Percentiles rank a stretch among this genome's conserved stretches.
Conservation (phyloP, 108 stramenopile species). For the Conticribra guillardii region DNA sequence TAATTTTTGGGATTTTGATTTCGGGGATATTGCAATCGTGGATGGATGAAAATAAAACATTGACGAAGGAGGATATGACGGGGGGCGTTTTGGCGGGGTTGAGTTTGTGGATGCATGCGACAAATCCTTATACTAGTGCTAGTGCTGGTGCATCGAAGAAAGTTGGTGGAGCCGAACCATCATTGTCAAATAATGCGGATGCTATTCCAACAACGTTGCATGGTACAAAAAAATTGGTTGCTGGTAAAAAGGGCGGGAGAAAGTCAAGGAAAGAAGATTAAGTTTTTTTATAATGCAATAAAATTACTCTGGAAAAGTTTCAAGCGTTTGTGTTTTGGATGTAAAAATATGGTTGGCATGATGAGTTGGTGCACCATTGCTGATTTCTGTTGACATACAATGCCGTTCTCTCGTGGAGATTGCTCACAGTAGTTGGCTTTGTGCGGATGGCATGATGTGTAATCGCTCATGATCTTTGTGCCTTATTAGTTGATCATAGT, state of each 20-base stretch:
- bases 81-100: conserved; percentile 80
- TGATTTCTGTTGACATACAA: too few relatives aligned
- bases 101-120: conserved; percentile 82
- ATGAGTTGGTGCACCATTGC: too few relatives aligned
- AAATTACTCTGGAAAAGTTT: too few relatives aligned
- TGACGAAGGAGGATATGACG: conserved; percentile 62
- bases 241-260: conserved; percentile 4
- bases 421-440: too few relatives aligned
- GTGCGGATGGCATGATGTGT: too few relatives aligned
- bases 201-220: not conserved
- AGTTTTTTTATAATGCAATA: too few relatives aligned
- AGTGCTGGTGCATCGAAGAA: not conserved
- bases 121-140: conserved; percentile 57
- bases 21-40: conserved; percentile 71
- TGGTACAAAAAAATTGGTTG: not conserved
- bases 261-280: conserved; percentile 40
- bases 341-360: too few relatives aligned
- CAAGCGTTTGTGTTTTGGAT: too few relatives aligned
- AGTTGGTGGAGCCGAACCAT: not conserved
- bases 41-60: conserved; percentile 34
- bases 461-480: too few relatives aligned
- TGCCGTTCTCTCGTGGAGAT: too few relatives aligned
- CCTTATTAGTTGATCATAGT: too few relatives aligned
- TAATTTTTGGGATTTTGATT: conserved; percentile 87
- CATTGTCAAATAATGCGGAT: not conserved